Base-by-base conservation (phyloP, 2,329 filamentous ascomycete genomes). In the Xylariomycetidae sp. region DNA sequence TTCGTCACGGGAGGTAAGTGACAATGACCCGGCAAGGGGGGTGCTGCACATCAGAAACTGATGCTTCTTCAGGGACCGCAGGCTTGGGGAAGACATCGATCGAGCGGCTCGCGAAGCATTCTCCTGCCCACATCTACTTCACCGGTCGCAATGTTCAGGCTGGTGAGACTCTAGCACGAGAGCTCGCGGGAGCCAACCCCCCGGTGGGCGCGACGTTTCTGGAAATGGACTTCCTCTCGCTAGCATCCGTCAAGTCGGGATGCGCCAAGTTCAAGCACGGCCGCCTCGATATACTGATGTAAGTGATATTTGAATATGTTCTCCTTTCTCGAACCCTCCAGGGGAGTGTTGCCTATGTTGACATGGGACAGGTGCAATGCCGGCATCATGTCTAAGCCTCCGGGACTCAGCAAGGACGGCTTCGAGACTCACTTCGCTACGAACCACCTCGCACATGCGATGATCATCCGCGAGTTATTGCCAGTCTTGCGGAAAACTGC, bases 61-160 rank as follows among this genome's bases (percentile, higher is more conserved):
- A 34, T 22, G 33, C 10, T 10, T 17, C 10, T 26, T n/a, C 25
- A 50, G 52, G 49, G 3, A 68, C 64, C 22, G 50, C 58, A 16
- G 67, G 67, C 0, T 51, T 70, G 3, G 68, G 67, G 15, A 61
- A 57, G 36, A 56, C 60, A 35, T 61, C 61, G 4, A 51, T 68
- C 25, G 44, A 61, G 10, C 56, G 59, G 4, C 53, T 70, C 6
- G 58, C 63, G 10, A 56, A 57, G 32, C 65, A 68, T 41, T 30
- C 57, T n/a, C 71, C 74, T 12, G 53, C 59, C 3, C 64, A 70
- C 31, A 70, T 79, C 35, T 74, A 70, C 53, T 62, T 77, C 34
- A 68, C 61, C n/a, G 70, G 69, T 2, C 66, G 71, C 20, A 69
- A 60, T 20, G 56, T 49, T 30, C 62, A 68, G 43, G 66, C 65